Conservation (phyloP, 352 stramenopile species). For the Phytophthora sp. region DNA sequence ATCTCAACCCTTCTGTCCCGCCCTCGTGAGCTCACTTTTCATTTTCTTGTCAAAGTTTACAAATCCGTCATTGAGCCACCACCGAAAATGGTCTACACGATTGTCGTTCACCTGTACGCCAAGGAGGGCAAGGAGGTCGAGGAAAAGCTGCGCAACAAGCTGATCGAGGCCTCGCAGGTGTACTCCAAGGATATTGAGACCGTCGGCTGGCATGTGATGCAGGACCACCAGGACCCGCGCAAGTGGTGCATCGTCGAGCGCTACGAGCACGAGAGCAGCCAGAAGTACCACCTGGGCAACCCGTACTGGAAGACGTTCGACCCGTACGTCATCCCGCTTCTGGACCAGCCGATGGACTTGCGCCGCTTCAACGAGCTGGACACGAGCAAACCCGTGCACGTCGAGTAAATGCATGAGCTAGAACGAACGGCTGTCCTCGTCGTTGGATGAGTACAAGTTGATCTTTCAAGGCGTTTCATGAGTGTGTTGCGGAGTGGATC, state of each 20-base stretch:
- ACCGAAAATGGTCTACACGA: conserved; percentile 41
- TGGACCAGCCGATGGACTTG: conserved; percentile 38
- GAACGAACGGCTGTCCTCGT: background rate
- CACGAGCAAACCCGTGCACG: conserved; percentile 35
- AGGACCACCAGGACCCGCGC: conserved; percentile 37
- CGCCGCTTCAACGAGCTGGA: conserved; percentile 45
- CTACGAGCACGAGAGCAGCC: conserved; percentile 41
- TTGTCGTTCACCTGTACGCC: conserved; percentile 42
- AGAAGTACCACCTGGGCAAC: conserved; percentile 41
- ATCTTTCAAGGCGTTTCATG: no score
- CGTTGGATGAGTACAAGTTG: no score
- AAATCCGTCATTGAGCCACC: no score
- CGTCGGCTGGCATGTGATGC: conserved; percentile 41
- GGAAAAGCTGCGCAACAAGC: conserved; percentile 45
- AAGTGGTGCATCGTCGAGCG: conserved; percentile 50
- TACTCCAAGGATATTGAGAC: conserved; percentile 44
- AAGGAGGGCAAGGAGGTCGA: conserved; percentile 49
- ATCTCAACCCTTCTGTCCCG: no score
- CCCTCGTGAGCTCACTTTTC: conserved; percentile 29
- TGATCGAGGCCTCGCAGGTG: conserved; percentile 44
- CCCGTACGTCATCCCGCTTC: conserved; percentile 35
- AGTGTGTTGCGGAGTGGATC: background rate
- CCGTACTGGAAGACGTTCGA: conserved; percentile 42
- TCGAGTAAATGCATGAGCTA: conserved; percentile 13
- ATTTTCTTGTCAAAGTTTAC: conserved; percentile 34